phyloP scores from a whole-genome alignment of 371 early-diverging fungal genomes.

The Sporodiniella umbellata region DNA sequence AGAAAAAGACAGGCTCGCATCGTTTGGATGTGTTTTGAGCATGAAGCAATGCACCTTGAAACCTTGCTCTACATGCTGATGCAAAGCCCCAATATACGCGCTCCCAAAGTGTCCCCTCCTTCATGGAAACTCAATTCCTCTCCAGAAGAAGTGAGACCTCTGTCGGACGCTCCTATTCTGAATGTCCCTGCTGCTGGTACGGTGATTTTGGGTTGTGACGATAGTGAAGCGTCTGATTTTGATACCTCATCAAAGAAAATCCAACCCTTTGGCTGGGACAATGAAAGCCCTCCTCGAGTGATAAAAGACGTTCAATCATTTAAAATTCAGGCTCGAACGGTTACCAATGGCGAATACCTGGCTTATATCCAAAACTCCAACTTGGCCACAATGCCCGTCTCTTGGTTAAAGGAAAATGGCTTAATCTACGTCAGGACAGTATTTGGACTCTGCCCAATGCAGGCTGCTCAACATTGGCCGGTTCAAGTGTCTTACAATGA shows the following conservation, averaged over 20 bases:
- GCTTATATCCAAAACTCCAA: conserved; percentile 45
- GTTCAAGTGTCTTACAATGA: conserved; percentile 69
- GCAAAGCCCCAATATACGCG: conserved; percentile 51
- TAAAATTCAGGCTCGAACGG: conserved; percentile 72
- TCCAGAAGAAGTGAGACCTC: conserved; percentile 5
- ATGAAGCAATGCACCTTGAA: conserved; percentile 91
- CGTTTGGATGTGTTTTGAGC: conserved; percentile 86
- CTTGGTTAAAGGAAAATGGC: conserved; percentile 43
- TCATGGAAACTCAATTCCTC: conserved; percentile 15
- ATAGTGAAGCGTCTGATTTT: conserved; percentile 44
- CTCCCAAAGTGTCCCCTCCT: conserved; percentile 34
- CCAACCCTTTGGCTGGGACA: conserved; percentile 83
- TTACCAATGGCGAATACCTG: conserved; percentile 78
- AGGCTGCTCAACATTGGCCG: conserved; percentile 66
- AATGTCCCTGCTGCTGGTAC: conserved; percentile 20
- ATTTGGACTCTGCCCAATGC: conserved; percentile 58
- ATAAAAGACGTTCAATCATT: conserved; percentile 36
- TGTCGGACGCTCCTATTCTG: conserved; percentile 9
- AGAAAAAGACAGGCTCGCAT: conserved; percentile 56
- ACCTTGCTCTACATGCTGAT: conserved; percentile 85
- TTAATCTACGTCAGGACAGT: conserved; percentile 59
- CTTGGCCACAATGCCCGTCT: conserved; percentile 31
- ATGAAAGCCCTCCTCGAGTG: conserved; percentile 63
- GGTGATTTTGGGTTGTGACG: conserved; percentile 58
- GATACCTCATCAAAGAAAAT: not conserved